Evolutionary conservation across 2,329 filamentous ascomycete genomes (phyloP), one percentile per base, ranked within the genome.

Genomic region (Trichoderma polysporum): DNA sequence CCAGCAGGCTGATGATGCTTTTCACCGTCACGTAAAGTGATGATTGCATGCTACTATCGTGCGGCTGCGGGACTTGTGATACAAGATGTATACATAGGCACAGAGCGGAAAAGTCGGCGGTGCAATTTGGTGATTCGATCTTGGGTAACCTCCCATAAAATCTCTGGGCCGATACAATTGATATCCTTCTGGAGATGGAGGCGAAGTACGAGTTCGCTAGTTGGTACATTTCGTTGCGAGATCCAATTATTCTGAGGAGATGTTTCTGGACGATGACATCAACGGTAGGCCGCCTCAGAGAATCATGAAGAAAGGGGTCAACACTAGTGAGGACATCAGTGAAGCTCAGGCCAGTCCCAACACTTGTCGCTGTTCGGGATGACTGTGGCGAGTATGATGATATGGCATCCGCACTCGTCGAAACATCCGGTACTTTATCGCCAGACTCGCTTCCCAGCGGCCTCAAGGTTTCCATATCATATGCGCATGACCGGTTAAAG

Each of bases 231-330:
- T 57, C 35, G 12, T 35, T 41, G 35, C 54, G 54, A 2, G 54
- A 57, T 25, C 37, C 37, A 15, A 57, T 19, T 10, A 57, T 39
- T 35, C 29, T 41, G 15, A 57, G 22, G 2, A 57, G 15, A 15
- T 57, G 54, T 27, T 57, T 39, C 35, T 41, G 54, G n/a, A 29
- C 54, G 27, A 57, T 57, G 17, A 57, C 54, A 41, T 57, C 54
- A 22, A 57, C 33, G 13, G 54, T 57, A 41, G 54, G 54, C 12
- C 35, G 22, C 29, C 45, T 49, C 22, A 41, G 54, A 19, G 35
- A 57, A 39, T 57, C 54, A 9, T 41, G 54, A 1, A 39, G 54
- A 9, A 41, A 57, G 2, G 54, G 54, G 1, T 57, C 54, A 10
- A 57, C 9, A 6, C 54, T 35, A 39, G 17, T 25, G 1, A 35